Conservation (phyloP, 495 filamentous ascomycete genomes). For the Hypoxylon trugodes region DNA sequence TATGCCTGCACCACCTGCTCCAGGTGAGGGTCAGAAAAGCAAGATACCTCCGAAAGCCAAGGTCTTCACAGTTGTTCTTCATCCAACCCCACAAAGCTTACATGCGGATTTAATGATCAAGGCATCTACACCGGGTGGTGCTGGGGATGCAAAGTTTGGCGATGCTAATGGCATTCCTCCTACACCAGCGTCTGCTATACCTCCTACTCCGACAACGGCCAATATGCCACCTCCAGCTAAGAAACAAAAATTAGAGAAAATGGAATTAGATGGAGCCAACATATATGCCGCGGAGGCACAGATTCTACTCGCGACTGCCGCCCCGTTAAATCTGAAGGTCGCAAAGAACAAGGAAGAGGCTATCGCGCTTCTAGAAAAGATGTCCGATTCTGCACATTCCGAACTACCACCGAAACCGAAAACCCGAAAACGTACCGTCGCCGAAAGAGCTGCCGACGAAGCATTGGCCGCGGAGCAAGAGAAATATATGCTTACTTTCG, state of each 20-base stretch:
- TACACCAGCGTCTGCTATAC: slow-evolving; percentile 69
- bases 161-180: slow-evolving; percentile 66
- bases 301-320: slow-evolving; percentile 72
- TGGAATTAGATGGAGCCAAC: slow-evolving; percentile 75
- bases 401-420: slow-evolving; percentile 83
- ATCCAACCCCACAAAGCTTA: slow-evolving; percentile 78
- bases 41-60: slow-evolving; percentile 63
- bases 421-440: slow-evolving; percentile 89
- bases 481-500: slow-evolving; percentile 90
- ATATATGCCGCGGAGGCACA: slow-evolving; percentile 77
- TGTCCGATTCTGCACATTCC: slow-evolving; percentile 78
- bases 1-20: slow-evolving; percentile 58
- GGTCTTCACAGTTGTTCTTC: slow-evolving; percentile 81
- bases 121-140: slow-evolving; percentile 69
- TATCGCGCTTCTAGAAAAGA: slow-evolving; percentile 68
- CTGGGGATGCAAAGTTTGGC: slow-evolving; percentile 54
- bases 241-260: slow-evolving; percentile 71
- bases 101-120: slow-evolving; percentile 79
- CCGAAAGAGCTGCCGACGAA: slow-evolving; percentile 93
- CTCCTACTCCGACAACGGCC: slow-evolving; percentile 64
- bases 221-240: slow-evolving; percentile 69
- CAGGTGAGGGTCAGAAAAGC: slow-evolving; percentile 58
- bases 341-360: slow-evolving; percentile 72
- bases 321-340: slow-evolving; percentile 79
- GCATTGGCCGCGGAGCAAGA: slow-evolving; percentile 88